Evolutionary conservation across 306 rosid species (phyloP).

Genomic region (Arachis stenosperma): DNA sequence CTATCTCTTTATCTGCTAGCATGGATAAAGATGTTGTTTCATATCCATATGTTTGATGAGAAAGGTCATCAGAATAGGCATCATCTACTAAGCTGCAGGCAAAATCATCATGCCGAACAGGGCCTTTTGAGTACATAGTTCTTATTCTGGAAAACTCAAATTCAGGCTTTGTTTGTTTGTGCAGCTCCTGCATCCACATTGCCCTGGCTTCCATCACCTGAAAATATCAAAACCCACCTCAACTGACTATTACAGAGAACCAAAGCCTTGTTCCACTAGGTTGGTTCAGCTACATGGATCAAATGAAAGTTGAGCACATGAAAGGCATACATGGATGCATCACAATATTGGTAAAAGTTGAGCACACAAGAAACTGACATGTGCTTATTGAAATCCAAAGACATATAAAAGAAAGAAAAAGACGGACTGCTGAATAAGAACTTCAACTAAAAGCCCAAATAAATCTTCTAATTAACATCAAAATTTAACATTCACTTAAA

Average conservation of each 20-base stretch:
- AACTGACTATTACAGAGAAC: not conserved
- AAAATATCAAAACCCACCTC: constrained; percentile 31
- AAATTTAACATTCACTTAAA: not conserved
- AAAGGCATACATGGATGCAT: too few species aligned
- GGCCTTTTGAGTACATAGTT: constrained; percentile 49
- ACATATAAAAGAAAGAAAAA: not conserved
- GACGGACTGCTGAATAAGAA: constrained; percentile 10
- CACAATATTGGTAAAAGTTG: not conserved
- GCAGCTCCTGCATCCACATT: constrained; percentile 96
- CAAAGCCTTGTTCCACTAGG: not conserved
- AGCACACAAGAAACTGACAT: not conserved
- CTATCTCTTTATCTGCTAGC: constrained; percentile 52
- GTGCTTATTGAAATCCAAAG: constrained; percentile 9
- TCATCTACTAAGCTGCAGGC: constrained; percentile 46
- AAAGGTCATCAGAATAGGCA: constrained; percentile 52
- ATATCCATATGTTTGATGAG: constrained; percentile 42
- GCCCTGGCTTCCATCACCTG: constrained; percentile 89
- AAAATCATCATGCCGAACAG: constrained; percentile 49
- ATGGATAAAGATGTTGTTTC: constrained; percentile 47
- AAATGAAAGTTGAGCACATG: too few species aligned
- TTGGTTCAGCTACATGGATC: too few species aligned
- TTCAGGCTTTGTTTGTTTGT: constrained; percentile 62
- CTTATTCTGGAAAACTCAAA: constrained; percentile 57
- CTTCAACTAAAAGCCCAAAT: not conserved
- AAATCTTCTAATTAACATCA: not conserved